Evolutionary conservation across 2,329 filamentous ascomycete genomes (phyloP).

Genomic region (Dothidotthia symphoricarpi): DNA sequence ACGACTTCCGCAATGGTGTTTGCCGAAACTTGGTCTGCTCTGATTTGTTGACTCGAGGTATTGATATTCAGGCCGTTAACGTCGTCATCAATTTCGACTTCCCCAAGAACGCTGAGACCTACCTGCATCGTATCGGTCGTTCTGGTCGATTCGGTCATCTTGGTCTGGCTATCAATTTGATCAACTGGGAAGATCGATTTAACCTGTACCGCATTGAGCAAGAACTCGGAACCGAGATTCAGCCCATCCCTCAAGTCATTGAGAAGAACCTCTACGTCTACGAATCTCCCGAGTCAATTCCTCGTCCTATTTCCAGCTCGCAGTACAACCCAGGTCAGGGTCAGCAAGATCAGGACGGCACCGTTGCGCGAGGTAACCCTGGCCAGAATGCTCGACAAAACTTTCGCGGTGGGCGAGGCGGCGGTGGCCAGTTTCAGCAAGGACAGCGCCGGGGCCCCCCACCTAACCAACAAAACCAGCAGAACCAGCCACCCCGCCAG

Average conservation of each 20-base stretch:
- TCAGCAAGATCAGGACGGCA: slow-evolving; percentile 32
- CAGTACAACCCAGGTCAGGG: slow-evolving; percentile 26
- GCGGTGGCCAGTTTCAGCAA: slow-evolving; percentile 32
- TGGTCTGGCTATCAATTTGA: slow-evolving; percentile 96
- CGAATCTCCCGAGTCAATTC: slow-evolving; percentile 92
- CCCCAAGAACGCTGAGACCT: slow-evolving; percentile 98
- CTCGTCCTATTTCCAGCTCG: slow-evolving; percentile 69
- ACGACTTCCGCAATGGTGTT: slow-evolving; percentile 97
- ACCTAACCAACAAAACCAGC: slow-evolving; percentile 27
- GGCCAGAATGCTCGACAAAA: slow-evolving; percentile 30
- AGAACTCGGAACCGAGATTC: slow-evolving; percentile 94
- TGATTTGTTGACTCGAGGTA: slow-evolving; percentile 94
- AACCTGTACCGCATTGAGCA: slow-evolving; percentile 99
- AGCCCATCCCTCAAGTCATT: slow-evolving; percentile 89
- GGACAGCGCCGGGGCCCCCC: slow-evolving; percentile 30
- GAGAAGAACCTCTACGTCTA: slow-evolving; percentile 99
- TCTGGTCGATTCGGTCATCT: slow-evolving; percentile 96
- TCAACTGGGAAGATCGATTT: slow-evolving; percentile 99
- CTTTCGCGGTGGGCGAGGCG: slow-evolving; percentile 37
- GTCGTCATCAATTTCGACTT: slow-evolving; percentile 99
- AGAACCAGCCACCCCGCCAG: slow-evolving; percentile 31
- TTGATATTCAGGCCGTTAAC: slow-evolving; percentile 98
- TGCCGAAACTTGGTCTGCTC: slow-evolving; percentile 98
- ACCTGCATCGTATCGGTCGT: slow-evolving; percentile 95
- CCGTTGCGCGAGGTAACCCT: slow-evolving; percentile 18